A percentile compares a stretch with the other conserved stretches of the same genome.
Evolutionary conservation across 176 grass and related monocot species (phyloP).

Genomic region (Oryza rufipogon): DNA sequence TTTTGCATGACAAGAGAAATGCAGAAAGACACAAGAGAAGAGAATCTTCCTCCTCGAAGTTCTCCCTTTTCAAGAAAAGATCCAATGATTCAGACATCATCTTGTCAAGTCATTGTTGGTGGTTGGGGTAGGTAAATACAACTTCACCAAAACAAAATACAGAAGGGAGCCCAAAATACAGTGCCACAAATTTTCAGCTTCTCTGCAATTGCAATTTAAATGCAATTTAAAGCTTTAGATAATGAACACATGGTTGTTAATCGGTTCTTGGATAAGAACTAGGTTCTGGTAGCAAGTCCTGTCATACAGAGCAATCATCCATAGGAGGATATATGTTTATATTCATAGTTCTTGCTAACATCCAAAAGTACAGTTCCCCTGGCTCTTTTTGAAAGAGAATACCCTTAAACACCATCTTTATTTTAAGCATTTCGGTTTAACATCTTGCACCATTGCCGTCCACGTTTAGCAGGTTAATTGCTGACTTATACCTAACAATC

Average conservation of each 20-base stretch:
- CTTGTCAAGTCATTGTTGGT: slow-evolving; percentile 20
- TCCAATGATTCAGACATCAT: neutral
- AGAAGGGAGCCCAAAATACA: slow-evolving; percentile 1
- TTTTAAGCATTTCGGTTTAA: neutral
- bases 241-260: slow-evolving; percentile 16
- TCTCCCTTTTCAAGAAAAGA: slow-evolving; percentile 24
- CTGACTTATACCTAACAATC: slow-evolving; percentile 32
- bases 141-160: slow-evolving; percentile 3
- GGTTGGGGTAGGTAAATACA: slow-evolving; percentile 5
- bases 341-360: slow-evolving; percentile 15
- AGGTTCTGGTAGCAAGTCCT: slow-evolving; percentile 27
- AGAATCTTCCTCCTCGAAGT: slow-evolving; percentile 30
- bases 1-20: slow-evolving; percentile 30
- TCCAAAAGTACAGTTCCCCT: slow-evolving; percentile 3
- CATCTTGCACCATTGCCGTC: neutral
- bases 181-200: neutral
- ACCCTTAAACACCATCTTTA: neutral
- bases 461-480: neutral
- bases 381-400: neutral
- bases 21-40: slow-evolving; percentile 14
- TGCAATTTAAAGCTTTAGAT: neutral
- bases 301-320: slow-evolving; percentile 10
- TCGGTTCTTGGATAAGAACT: neutral
- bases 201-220: neutral
- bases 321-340: neutral